Evolutionary conservation across 2,329 filamentous ascomycete species (phyloP), one percentile per base, ranked within the genome.

Genomic region (Sclerotinia subarctica): DNA sequence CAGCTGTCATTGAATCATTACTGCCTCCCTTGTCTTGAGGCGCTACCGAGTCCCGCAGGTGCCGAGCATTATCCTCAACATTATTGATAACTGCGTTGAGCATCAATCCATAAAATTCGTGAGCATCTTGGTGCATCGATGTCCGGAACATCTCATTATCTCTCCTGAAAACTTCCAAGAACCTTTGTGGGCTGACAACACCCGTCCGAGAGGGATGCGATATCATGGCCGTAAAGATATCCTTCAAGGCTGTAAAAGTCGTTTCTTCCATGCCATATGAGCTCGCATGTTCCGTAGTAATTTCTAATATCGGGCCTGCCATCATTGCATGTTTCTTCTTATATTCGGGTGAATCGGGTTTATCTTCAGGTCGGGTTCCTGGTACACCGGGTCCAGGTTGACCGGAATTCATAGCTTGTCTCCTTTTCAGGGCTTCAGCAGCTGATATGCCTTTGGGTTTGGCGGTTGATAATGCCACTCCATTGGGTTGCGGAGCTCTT

Each of bases 111-210:
- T 98, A 87, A 73, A 99, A 99, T 77, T 99, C 95, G 78, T 99
- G 95, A 1, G 95, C 95, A 78, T 99, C 95, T 78, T 99, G 95
- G 78, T 99, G 95, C 92, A 97, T 97, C 5, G 94, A 92, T 51
- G 93, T 94, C 69, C 93, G 89, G 76, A 99, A 99, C 90, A 97
- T 94, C 78, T 99, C 95, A 77, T 99, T 96, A 74, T 98, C 93
- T 71, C 91, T 88, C 76, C 94, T 92, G 76, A 99, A 88, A 35
- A 97, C 94, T 77, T 99, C 94, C 47, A 99, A 83, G 72, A 99
- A 97, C 70, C 94, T 90, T 75, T 94, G 90, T 1, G 95, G 95
- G 76, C 94, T 96, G 53, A 98, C 85, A 15, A 99, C 93, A 21
- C 95, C 95, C 8, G 92, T 95, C 67, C 93, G 88, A 52, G 91